Percentiles rank a stretch among this genome's conserved stretches.
phyloP scores from a whole-genome alignment of 2,329 filamentous ascomycete species.

The Aureobasidium sp. region DNA sequence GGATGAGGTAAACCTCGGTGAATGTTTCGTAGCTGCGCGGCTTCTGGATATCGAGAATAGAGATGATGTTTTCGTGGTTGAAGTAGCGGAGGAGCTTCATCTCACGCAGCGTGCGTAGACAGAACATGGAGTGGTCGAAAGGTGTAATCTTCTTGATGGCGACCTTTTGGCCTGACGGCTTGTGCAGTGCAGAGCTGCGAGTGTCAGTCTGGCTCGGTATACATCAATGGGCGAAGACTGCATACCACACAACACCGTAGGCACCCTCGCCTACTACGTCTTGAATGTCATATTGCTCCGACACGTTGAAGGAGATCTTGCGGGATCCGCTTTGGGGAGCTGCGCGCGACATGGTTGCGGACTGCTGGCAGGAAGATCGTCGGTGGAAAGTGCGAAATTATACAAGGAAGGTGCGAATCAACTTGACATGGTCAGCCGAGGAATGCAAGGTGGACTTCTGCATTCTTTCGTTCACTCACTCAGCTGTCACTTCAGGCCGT shows the following conservation, averaged over 20 bases:
- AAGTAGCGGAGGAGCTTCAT: conserved; percentile 99
- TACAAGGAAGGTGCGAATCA: not conserved
- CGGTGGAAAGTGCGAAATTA: not conserved
- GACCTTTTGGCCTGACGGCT: conserved; percentile 95
- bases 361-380: not conserved
- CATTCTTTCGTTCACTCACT: conserved; percentile 7
- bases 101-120: conserved; percentile 83
- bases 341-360: conserved; percentile 22
- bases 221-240: conserved; percentile 19
- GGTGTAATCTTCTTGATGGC: conserved; percentile 99
- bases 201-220: conserved; percentile 6
- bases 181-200: conserved; percentile 86
- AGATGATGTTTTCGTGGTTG: conserved; percentile 99
- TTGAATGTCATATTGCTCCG: conserved; percentile 98
- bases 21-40: conserved; percentile 93
- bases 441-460: not conserved
- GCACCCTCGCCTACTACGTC: conserved; percentile 98
- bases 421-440: not conserved
- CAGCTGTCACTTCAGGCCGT: not conserved
- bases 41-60: conserved; percentile 97
- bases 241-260: conserved; percentile 96
- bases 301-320: conserved; percentile 99
- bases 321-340: conserved; percentile 50
- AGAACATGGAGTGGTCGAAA: conserved; percentile 89
- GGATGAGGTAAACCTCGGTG: conserved; percentile 96